Conservation (phyloP, 257 asterid species). For the Solanum piurae region DNA sequence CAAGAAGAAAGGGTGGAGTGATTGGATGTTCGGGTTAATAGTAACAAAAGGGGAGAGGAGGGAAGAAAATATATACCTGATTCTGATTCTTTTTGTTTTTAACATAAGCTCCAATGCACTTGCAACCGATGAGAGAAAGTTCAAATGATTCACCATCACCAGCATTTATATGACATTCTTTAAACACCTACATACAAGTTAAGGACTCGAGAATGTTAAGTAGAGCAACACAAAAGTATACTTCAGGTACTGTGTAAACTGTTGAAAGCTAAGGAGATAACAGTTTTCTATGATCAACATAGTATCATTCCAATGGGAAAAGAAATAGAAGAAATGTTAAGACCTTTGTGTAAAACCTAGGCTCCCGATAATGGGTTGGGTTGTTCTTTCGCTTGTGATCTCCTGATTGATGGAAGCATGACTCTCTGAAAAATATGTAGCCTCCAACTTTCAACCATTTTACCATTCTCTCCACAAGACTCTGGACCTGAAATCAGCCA, state of each 20-base stretch:
- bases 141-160: constrained; percentile 55
- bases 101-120: constrained; percentile 92
- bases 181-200: constrained; percentile 41
- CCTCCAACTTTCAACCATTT: constrained; percentile 97
- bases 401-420: constrained; percentile 96
- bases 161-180: constrained; percentile 46
- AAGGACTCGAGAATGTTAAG: neutral
- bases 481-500: constrained; percentile 49
- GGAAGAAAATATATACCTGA: constrained; percentile 37
- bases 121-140: constrained; percentile 67
- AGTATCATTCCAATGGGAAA: neutral
- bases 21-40: neutral
- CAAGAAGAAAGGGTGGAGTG: neutral
- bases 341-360: constrained; percentile 93
- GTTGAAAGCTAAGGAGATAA: neutral
- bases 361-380: constrained; percentile 95
- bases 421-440: constrained; percentile 80
- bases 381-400: constrained; percentile 80
- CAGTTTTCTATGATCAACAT: neutral
- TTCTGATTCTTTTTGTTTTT: constrained; percentile 82
- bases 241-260: neutral
- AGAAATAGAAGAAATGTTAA: neutral
- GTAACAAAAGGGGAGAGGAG: neutral
- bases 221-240: neutral
- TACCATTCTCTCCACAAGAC: constrained; percentile 62